Evolutionary conservation across 495 filamentous ascomycete genomes (phyloP), one percentile per base, ranked within the genome.

Genomic region (Aspergillus cristatus): DNA sequence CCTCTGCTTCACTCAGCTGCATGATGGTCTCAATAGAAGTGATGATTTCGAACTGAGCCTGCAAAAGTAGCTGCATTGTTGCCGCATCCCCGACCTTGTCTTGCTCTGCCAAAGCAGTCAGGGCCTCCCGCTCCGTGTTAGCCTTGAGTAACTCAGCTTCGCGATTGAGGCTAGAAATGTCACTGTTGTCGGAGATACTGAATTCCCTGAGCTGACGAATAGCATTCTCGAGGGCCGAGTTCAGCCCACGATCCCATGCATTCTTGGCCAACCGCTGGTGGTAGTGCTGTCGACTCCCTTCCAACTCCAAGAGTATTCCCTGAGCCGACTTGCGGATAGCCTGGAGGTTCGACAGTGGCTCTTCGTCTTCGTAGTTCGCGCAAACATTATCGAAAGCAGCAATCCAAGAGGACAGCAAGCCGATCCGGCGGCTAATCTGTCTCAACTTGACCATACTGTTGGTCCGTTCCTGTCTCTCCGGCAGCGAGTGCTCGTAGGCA

Each of bases 1-100:
- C 89, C 38, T 94, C 84, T 18, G 46, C 74, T 60, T 91, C 86
- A 46, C 65, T 78, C 74, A 96, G 82, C 18, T 74, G 67, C 48
- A 91, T 72, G 26, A 93, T 82, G 41, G 82, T 81, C 40, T 81
- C 76, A 40, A 99, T 72, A 1, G 84, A 82, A 14, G 81, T 70
- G 36, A 96, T 76, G 2, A 86, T 84, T 53, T 97, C 90, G 50
- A 97, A 91, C 51, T 97, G 90, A 16, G 90, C 85, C 34, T 80
- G 78, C 6, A 96, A 72, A 29, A 97, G 74, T 5, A 82, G 71
- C 57, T 95, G 88, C 47, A 94, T 68, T 14, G 82, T 72, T 14
- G 71, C 78, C 7, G 79, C 76, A 58, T 94, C 84, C 25, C 83
- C 84, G 29, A 71, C 70, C 59, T 82, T 89, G 48, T 96, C 88